phyloP scores from a whole-genome alignment of 192 early-diverging fungal species.

The Haplosporangium gracile region DNA sequence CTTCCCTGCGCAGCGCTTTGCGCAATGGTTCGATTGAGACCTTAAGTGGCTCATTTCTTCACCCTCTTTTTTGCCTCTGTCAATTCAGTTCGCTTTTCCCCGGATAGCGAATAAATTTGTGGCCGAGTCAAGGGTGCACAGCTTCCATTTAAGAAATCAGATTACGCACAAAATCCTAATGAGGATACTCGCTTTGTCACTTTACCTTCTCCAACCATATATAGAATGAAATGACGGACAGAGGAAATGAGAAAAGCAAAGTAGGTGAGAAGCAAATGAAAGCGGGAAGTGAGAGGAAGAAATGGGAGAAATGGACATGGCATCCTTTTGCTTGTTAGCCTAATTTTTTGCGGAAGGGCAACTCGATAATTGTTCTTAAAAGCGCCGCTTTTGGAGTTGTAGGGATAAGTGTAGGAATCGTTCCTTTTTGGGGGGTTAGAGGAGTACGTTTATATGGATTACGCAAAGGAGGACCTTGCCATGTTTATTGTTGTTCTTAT shows the following conservation, averaged over 20 bases:
- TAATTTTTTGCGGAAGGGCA: neutral
- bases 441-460: neutral
- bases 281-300: neutral
- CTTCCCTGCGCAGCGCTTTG: neutral
- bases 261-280: too few species aligned
- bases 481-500: too few species aligned
- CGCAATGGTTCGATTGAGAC: neutral
- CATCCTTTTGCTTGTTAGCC: neutral
- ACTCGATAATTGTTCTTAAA: neutral
- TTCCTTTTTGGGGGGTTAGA: neutral
- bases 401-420: neutral
- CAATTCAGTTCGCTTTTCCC: too few species aligned
- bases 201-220: neutral
- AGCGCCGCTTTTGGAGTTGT: neutral
- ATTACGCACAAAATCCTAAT: neutral
- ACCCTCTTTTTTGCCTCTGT: neutral
- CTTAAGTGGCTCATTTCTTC: neutral
- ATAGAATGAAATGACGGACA: too few species aligned
- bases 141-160: neutral
- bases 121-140: neutral
- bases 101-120: too few species aligned
- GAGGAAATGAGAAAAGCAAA: too few species aligned
- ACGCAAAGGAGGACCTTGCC: too few species aligned
- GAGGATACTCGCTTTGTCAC: neutral
- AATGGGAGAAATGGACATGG: neutral